Percentiles rank a stretch among this genome's conserved stretches.
phyloP scores from a whole-genome alignment of 345 rosid genomes.

The Arabidopsis thaliana region TAIR10.1 NC_003074.8:18165001-18165500 shows the following conservation, averaged over 20 bases:
- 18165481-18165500: slow-evolving; percentile 41
- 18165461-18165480: slow-evolving; percentile 60
- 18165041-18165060: slow-evolving; percentile 68
- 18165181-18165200: slow-evolving; percentile 53
- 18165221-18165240: neutral
- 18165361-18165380: slow-evolving; percentile 84
- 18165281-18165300: slow-evolving; percentile 53
- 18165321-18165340: slow-evolving; percentile 63
- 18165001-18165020: slow-evolving; percentile 63
- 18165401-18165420: neutral
- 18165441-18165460: neutral
- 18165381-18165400: slow-evolving; percentile 50
- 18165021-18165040: slow-evolving; percentile 71
- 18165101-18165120: slow-evolving; percentile 46
- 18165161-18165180: slow-evolving; percentile 76
- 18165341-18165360: slow-evolving; percentile 82
- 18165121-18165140: slow-evolving; percentile 73
- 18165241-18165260: neutral
- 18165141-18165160: slow-evolving; percentile 74
- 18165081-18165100: slow-evolving; percentile 26
- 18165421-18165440: neutral
- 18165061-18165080: neutral
- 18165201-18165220: slow-evolving; percentile 77
- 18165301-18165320: slow-evolving; percentile 66
- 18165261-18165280: neutral